Percentiles rank a stretch among this genome's conserved stretches.
These are phyloP conservation scores for Rhizophagus sp. DNA, from an alignment of 192 early-diverging fungal genomes.

Conservation along the genomic window DNA sequence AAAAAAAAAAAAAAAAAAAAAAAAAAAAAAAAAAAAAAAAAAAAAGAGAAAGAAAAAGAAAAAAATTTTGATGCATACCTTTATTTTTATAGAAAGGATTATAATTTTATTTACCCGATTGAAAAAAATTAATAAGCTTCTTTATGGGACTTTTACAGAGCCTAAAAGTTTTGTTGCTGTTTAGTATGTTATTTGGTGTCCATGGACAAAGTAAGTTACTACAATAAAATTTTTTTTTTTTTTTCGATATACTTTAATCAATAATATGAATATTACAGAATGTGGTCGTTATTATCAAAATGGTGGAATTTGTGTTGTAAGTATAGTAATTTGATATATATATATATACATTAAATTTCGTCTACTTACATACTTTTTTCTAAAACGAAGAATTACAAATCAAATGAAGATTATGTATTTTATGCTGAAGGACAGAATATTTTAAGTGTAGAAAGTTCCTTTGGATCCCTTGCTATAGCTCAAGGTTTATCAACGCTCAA, in stretches of 20 bases:
- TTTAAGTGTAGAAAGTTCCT: background rate
- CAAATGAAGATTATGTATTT: background rate
- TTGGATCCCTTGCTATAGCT: background rate
- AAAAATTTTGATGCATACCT: too few species aligned
- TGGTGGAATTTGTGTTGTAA: background rate
- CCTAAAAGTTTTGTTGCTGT: background rate
- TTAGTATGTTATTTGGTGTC: background rate
- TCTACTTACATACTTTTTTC: background rate
- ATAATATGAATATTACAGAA: background rate
- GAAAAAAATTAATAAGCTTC: too few species aligned
- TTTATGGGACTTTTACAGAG: background rate
- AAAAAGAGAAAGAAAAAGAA: too few species aligned
- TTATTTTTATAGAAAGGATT: too few species aligned
- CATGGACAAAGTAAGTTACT: background rate
- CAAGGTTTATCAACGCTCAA: constrained; percentile 4
- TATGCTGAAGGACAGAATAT: background rate
- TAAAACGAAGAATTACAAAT: background rate
- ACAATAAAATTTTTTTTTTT: background rate
- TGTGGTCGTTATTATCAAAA: background rate
- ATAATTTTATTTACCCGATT: too few species aligned
- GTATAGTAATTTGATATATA: background rate
- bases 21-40: too few species aligned
- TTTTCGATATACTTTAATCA: background rate
- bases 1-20: too few species aligned
- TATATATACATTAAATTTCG: background rate